Base-by-base conservation (phyloP, 176 grass and related monocot genomes). In the Aegilops sharonensis region DNA sequence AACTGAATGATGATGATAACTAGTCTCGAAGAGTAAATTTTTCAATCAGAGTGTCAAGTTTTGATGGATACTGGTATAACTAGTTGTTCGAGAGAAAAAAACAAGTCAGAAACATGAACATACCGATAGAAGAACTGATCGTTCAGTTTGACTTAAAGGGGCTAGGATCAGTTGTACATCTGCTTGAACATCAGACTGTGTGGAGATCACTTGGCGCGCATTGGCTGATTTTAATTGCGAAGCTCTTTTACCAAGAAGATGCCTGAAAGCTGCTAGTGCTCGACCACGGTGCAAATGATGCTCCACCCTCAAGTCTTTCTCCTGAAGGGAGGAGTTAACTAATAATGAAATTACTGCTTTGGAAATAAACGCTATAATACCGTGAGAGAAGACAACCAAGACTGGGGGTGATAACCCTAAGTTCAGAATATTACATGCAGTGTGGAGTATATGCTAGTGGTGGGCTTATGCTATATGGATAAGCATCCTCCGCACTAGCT, bases 201-300 rank as follows among this genome's bases (percentile, higher is more conserved):
- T 50, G 79, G 93, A 92, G 42, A 89, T 77, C 24, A 89, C 91
- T 78, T 93, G 89, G 10, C 81, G 81, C 75, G 88, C 80, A 94
- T 85, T 93, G 21, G 81, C 83, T 82, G 91, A 98, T 89, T 89
- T 94, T 81, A 98, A 89, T 71, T 91, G 88, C 21, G 81, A 85
- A 90, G 91, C 93, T 89, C 96, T 91, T 92, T 89, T 89, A 81
- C 78, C 84, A 88, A 98, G 90, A 76, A 98, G 89, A 85, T 95
- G 92, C 85, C 80, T 91, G 86, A 98, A 98, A 92, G 93, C 93
- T 72, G 96, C 91, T 81, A 98, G 57, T 27, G 87, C 91, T 91
- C 91, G 88, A 69, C 96, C 93, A 90, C 86, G 89, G 84, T 94
- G 90, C 81, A 98, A 89, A 93, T 98, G 85, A 76, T 98, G 91